Evolutionary conservation across 108 stramenopile genomes (phyloP).

Genomic region (Conticribra guillardii): DNA sequence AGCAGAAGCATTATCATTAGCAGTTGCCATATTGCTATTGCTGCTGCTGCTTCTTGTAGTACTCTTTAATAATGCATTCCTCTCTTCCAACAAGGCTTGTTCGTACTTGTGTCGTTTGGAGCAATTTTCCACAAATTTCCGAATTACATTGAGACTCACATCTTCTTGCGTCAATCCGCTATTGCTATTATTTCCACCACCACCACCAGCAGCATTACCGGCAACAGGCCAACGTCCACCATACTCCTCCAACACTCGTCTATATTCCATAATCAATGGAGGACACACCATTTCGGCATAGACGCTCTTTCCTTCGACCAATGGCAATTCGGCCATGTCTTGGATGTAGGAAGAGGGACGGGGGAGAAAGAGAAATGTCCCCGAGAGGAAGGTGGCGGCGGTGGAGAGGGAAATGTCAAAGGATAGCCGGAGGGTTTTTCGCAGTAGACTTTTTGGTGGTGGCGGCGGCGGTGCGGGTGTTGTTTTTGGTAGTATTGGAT

Average conservation of each 20-base stretch:
- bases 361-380: slow-evolving; percentile 40
- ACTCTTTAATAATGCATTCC: slow-evolving; percentile 5
- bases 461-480: neutral
- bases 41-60: neutral
- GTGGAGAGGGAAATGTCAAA: slow-evolving; percentile 28
- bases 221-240: slow-evolving; percentile 45
- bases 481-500: neutral
- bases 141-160: slow-evolving; percentile 45
- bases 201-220: neutral
- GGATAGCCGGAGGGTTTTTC: slow-evolving; percentile 18
- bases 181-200: neutral
- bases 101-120: slow-evolving; percentile 42
- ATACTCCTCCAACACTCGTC: slow-evolving; percentile 28
- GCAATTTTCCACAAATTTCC: slow-evolving; percentile 44
- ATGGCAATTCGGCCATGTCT: slow-evolving; percentile 45
- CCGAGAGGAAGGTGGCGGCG: slow-evolving; percentile 29
- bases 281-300: slow-evolving; percentile 53
- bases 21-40: neutral
- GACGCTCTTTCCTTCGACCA: slow-evolving; percentile 45
- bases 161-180: slow-evolving; percentile 29
- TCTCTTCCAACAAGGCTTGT: slow-evolving; percentile 38
- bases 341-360: slow-evolving; percentile 47
- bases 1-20: neutral
- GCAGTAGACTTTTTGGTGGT: slow-evolving; percentile 8
- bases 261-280: slow-evolving; percentile 45